These are phyloP conservation scores for Podospora sp. DNA, from an alignment of 495 filamentous ascomycete genomes.

Conservation along the genomic window DNA sequence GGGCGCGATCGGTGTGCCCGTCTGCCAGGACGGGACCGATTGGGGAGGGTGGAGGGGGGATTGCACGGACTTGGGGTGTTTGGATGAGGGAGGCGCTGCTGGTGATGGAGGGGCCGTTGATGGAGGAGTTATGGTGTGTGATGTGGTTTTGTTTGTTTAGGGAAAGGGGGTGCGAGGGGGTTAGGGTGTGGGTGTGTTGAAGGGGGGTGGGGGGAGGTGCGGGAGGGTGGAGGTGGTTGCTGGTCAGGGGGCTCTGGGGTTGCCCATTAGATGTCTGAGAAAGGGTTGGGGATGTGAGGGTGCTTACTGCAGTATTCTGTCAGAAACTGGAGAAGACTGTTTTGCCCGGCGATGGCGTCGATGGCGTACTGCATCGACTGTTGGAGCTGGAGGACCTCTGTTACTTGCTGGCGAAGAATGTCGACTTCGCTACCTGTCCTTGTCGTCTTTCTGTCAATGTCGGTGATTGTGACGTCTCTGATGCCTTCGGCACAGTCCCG, in stretches of 20 bases:
- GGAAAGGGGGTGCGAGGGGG: background rate
- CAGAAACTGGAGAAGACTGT: background rate
- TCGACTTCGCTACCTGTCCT: background rate
- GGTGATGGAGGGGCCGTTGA: background rate
- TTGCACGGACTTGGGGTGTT: background rate
- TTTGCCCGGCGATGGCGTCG: background rate
- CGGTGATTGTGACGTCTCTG: background rate
- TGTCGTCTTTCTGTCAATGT: background rate
- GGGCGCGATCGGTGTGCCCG: background rate
- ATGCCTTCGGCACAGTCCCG: background rate
- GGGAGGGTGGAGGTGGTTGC: background rate
- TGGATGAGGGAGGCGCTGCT: background rate
- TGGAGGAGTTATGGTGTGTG: background rate
- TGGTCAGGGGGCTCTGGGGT: background rate
- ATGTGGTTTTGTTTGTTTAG: background rate
- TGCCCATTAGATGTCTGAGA: background rate
- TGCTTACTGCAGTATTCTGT: background rate
- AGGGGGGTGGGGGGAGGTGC: background rate
- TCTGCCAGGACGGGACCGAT: background rate
- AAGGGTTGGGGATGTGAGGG: background rate
- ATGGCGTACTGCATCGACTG: background rate
- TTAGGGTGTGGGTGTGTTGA: background rate
- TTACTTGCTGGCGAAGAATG: background rate
- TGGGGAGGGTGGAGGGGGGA: background rate
- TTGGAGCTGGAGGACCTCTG: constrained; percentile 2